phyloP scores from a whole-genome alignment of 306 rosid genomes.

The Malus sylvestris region DNA sequence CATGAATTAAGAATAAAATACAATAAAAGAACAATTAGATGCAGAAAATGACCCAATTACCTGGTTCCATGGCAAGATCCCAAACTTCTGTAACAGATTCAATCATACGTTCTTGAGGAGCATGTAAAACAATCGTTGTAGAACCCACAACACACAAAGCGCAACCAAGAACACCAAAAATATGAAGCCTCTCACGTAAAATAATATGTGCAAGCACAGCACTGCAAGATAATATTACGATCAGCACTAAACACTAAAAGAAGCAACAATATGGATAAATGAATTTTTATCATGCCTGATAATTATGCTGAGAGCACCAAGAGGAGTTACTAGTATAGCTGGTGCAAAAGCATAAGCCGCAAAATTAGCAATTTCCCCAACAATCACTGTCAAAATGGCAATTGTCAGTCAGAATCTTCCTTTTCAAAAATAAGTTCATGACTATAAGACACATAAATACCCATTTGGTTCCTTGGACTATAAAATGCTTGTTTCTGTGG shows the following conservation, averaged over 20 bases:
- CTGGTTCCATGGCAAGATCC: constrained; percentile 99
- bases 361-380: constrained; percentile 97
- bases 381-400: constrained; percentile 73
- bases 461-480: not conserved
- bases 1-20: not conserved
- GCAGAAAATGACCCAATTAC: constrained; percentile 29
- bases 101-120: constrained; percentile 89
- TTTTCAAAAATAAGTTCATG: not conserved
- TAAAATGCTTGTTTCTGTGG: not conserved
- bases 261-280: constrained; percentile 12
- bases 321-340: constrained; percentile 96
- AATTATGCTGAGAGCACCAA: constrained; percentile 98
- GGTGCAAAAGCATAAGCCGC: constrained; percentile 99
- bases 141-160: constrained; percentile 96
- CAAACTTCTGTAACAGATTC: constrained; percentile 91
- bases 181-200: constrained; percentile 79
- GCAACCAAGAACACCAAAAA: constrained; percentile 96
- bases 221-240: constrained; percentile 50
- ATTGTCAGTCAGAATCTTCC: constrained; percentile 22
- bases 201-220: constrained; percentile 97
- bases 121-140: constrained; percentile 92
- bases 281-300: constrained; percentile 63
- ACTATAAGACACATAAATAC: constrained; percentile 6
- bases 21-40: not conserved
- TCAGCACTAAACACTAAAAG: constrained; percentile 33